Conservation (phyloP, 2,329 filamentous ascomycete species). For the Epichloe sp. region DNA sequence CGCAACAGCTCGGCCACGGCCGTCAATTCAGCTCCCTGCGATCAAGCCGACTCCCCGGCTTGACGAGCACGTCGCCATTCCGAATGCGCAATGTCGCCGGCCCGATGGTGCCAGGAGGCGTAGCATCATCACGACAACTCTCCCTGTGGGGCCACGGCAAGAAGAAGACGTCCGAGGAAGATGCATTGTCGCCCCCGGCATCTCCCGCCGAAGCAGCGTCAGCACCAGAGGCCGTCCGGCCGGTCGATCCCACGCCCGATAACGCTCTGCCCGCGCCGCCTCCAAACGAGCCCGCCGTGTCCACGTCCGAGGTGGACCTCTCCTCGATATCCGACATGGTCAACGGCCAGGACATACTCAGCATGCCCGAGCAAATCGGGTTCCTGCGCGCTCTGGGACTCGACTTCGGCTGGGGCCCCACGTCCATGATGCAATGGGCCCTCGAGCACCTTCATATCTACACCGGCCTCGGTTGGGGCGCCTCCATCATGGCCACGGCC, state of each 20-base stretch:
- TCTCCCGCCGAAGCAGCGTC: constrained; percentile 7
- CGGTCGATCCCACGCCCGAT: constrained; percentile 6
- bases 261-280: constrained; percentile 8
- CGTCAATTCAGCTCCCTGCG: constrained; percentile 21
- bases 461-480: constrained; percentile 69
- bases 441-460: constrained; percentile 77
- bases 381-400: constrained; percentile 74
- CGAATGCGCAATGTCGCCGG: constrained; percentile 11
- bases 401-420: constrained; percentile 76
- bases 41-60: constrained; percentile 8
- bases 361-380: constrained; percentile 63
- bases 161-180: constrained; percentile 11
- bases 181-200: constrained; percentile 4
- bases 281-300: constrained; percentile 11
- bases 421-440: constrained; percentile 56
- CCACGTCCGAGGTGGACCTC: constrained; percentile 21
- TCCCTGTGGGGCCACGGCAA: constrained; percentile 23
- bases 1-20: constrained; percentile 19
- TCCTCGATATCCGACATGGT: constrained; percentile 21
- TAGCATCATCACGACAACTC: constrained; percentile 17
- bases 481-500: constrained; percentile 53
- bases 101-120: constrained; percentile 18
- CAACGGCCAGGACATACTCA: constrained; percentile 32
- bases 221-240: constrained; percentile 7
- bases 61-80: constrained; percentile 12